Percentiles rank a stretch among this genome's conserved stretches.
These are phyloP conservation scores for Cryptosporidium canis DNA, from an alignment of 169 alveolate genomes.

Conservation along the genomic window DNA sequence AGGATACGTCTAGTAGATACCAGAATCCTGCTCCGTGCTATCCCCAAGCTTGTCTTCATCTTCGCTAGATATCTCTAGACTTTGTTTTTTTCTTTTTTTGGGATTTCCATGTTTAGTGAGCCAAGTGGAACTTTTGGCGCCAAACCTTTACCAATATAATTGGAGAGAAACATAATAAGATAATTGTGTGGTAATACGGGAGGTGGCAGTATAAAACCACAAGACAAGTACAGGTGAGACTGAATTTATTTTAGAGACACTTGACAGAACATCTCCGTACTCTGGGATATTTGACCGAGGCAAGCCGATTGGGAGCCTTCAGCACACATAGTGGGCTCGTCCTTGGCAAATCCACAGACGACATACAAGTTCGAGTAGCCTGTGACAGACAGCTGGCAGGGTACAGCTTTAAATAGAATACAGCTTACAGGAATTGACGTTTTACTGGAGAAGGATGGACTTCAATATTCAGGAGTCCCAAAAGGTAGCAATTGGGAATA, in stretches of 20 bases:
- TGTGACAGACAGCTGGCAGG: no score
- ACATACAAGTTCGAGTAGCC: no score
- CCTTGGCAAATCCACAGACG: no score
- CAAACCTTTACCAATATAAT: not conserved
- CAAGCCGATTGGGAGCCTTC: no score
- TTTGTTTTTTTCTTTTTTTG: not conserved
- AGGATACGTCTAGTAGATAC: not conserved
- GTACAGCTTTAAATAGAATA: no score
- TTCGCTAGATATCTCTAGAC: not conserved
- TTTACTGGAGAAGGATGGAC: conserved; percentile 59
- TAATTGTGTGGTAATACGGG: not conserved
- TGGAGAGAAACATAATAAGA: not conserved
- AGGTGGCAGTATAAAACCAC: not conserved
- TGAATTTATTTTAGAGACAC: not conserved
- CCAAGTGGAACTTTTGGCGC: not conserved
- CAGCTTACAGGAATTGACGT: not conserved
- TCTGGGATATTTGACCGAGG: no score
- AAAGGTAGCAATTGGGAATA: conserved; percentile 61
- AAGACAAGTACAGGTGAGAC: not conserved
- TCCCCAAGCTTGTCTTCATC: no score
- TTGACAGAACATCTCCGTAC: not conserved
- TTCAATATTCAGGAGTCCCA: conserved; percentile 76
- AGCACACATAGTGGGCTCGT: no score
- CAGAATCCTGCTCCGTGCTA: no score
- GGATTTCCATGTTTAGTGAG: no score